Conservation (phyloP, 495 filamentous ascomycete genomes). For the Hypoxylon trugodes region DNA sequence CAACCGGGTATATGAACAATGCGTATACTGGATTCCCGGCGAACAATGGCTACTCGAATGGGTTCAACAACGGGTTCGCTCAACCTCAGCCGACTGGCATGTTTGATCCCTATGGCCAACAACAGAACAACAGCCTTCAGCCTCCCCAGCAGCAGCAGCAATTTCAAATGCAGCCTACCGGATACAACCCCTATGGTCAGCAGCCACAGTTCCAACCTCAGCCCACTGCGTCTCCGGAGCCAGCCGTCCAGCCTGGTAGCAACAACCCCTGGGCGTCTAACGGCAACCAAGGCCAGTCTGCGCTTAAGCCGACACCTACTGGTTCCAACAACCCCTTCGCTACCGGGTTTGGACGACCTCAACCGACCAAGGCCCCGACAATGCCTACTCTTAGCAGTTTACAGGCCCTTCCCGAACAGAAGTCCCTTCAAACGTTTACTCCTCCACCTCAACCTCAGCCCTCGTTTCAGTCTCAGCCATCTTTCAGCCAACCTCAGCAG, state of each 20-base stretch:
- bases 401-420: slow-evolving; percentile 75
- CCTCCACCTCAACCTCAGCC: slow-evolving; percentile 42
- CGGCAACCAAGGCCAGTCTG: slow-evolving; percentile 54
- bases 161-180: slow-evolving; percentile 48
- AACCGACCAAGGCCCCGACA: slow-evolving; percentile 60
- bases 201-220: slow-evolving; percentile 59
- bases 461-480: slow-evolving; percentile 38
- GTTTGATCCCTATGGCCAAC: slow-evolving; percentile 64
- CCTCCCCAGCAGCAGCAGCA: slow-evolving; percentile 68
- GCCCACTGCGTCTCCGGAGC: slow-evolving; percentile 62
- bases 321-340: slow-evolving; percentile 99
- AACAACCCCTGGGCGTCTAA: slow-evolving; percentile 84
- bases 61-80: slow-evolving; percentile 48
- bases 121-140: slow-evolving; percentile 63
- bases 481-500: slow-evolving; percentile 54
- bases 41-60: slow-evolving; percentile 63
- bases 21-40: slow-evolving; percentile 77
- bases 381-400: slow-evolving; percentile 63
- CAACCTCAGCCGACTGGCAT: slow-evolving; percentile 46
- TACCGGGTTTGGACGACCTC: slow-evolving; percentile 53
- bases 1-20: slow-evolving; percentile 86
- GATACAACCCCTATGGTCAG: slow-evolving; percentile 58
- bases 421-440: slow-evolving; percentile 63
- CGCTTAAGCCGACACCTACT: slow-evolving; percentile 72
- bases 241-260: slow-evolving; percentile 71